Conservation (phyloP, 208 protist species). For the Trypanosoma mega region DNA sequence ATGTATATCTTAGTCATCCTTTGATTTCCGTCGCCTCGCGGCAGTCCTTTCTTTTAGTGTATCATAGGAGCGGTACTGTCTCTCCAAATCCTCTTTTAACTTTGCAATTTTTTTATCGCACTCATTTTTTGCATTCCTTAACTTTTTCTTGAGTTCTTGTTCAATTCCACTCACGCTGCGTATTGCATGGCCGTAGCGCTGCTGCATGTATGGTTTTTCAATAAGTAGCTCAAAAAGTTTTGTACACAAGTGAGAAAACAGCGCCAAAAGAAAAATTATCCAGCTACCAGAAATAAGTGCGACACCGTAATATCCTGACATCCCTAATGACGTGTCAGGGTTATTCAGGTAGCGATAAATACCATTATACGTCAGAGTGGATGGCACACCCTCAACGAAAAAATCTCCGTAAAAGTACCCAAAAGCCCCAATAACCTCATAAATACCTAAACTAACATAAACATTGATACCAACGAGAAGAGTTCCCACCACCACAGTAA, state of each 20-base stretch:
- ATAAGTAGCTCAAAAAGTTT: constrained; percentile 84
- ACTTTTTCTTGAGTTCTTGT: constrained; percentile 42
- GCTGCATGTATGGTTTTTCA: constrained; percentile 74
- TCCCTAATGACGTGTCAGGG: constrained; percentile 88
- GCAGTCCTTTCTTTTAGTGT: constrained; percentile 1
- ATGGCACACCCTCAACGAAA: constrained; percentile 68
- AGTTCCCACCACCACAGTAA: constrained; percentile 42
- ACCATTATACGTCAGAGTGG: constrained; percentile 86
- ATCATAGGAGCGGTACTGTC: constrained; percentile 1
- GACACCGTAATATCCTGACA: constrained; percentile 87
- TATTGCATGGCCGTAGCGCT: constrained; percentile 46
- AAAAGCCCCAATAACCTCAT: constrained; percentile 89
- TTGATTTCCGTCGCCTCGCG: no score
- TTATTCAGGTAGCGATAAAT: constrained; percentile 96
- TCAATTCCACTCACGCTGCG: constrained; percentile 52
- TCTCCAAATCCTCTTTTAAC: constrained; percentile 37
- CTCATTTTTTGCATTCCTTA: constrained; percentile 39
- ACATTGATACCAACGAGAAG: constrained; percentile 83
- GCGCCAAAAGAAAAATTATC: constrained; percentile 64
- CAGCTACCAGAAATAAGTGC: constrained; percentile 85
- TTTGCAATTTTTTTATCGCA: constrained; percentile 38
- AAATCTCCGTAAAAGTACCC: constrained; percentile 95
- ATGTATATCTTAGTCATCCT: no score
- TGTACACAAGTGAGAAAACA: constrained; percentile 70
- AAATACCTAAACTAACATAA: constrained; percentile 77